phyloP scores from a whole-genome alignment of 371 early-diverging fungal species.

The Mucor circinelloides region DNA sequence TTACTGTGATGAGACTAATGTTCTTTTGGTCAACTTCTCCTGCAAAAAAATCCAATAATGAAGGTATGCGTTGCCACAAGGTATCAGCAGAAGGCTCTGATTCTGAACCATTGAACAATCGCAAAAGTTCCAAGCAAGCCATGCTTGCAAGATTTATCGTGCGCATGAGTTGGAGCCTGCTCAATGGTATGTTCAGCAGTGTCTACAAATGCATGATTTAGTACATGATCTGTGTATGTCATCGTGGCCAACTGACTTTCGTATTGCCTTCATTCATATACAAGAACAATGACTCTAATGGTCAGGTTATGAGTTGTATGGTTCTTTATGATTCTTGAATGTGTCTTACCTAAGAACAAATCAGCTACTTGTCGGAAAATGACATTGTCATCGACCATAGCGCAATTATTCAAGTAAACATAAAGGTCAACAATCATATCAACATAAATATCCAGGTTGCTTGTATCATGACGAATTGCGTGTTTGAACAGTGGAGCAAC shows the following conservation, averaged over 20 bases:
- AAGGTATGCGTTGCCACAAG: background rate
- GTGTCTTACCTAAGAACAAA: background rate
- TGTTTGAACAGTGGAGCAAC: background rate
- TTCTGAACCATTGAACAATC: background rate
- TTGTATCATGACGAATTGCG: too few relatives aligned
- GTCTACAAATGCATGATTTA: background rate
- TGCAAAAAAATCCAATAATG: background rate
- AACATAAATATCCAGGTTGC: background rate
- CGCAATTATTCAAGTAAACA: background rate
- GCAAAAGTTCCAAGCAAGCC: background rate
- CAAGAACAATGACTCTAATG: background rate
- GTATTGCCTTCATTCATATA: background rate
- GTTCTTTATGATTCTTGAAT: background rate
- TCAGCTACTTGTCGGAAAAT: background rate
- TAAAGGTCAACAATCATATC: background rate
- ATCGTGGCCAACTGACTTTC: background rate
- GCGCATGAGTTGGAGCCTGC: background rate
- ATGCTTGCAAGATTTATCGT: background rate
- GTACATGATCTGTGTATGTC: background rate
- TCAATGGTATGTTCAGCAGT: background rate
- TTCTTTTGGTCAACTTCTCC: background rate
- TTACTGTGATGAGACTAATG: background rate
- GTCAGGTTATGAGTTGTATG: background rate
- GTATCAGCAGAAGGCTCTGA: background rate
- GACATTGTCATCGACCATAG: background rate